Percentiles rank a stretch among this genome's conserved stretches.
phyloP scores from a whole-genome alignment of 1,284 basidiomycete species.

The Naganishia sp. region DNA sequence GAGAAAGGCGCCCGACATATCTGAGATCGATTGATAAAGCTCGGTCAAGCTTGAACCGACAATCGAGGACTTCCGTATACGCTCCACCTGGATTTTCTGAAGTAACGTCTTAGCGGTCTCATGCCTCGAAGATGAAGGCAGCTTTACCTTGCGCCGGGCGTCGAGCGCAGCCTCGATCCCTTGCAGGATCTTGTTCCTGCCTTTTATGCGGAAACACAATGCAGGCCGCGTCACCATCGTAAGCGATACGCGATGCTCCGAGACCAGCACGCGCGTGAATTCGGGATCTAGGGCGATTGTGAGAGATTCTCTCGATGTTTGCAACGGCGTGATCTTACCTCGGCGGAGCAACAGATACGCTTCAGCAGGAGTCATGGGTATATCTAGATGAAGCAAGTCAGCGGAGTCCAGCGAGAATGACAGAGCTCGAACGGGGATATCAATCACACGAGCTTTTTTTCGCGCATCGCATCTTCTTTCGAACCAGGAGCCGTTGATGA shows the following conservation, averaged over 20 bases:
- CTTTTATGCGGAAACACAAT: constrained; percentile 14
- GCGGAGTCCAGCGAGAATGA: not conserved
- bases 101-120: not conserved
- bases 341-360: constrained; percentile 28
- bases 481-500: too few relatives aligned
- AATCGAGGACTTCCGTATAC: not conserved
- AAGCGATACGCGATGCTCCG: constrained; percentile 21
- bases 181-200: constrained; percentile 12
- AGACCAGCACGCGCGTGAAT: constrained; percentile 20
- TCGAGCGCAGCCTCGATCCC: constrained; percentile 10
- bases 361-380: constrained; percentile 27
- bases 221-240: constrained; percentile 16
- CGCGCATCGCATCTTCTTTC: too few relatives aligned
- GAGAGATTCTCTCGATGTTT: not conserved
- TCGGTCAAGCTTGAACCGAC: constrained; percentile 3
- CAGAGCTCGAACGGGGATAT: not conserved
- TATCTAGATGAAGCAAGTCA: not conserved
- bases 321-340: constrained; percentile 8
- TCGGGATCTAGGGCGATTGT: constrained; percentile 10
- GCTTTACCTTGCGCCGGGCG: constrained; percentile 5
- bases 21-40: constrained; percentile 22
- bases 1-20: constrained; percentile 26
- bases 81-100: constrained; percentile 5
- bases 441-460: too few relatives aligned
- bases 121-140: not conserved